Evolutionary conservation across 163 green algal genomes (phyloP).

Genomic region (Prototheca wickerhamii): DNA sequence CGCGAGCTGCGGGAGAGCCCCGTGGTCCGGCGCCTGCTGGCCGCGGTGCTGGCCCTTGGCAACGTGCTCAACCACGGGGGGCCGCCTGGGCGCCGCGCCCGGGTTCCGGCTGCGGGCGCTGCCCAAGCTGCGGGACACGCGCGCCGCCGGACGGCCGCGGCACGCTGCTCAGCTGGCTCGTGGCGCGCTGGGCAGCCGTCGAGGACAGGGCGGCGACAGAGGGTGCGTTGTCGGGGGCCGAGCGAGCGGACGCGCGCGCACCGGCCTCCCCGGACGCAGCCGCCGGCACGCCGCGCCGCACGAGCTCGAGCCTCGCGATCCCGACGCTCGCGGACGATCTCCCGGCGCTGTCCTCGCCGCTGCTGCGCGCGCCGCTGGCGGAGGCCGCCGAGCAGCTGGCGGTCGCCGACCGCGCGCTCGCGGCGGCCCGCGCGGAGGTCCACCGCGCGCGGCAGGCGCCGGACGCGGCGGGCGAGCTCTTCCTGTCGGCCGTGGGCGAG

Average conservation of each 20-base stretch:
- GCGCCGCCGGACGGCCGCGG: constrained; percentile 29
- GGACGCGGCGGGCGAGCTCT: constrained; percentile 8
- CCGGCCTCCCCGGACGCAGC: too few relatives aligned
- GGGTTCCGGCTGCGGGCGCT: constrained; percentile 7
- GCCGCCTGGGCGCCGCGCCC: not conserved
- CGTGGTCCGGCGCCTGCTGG: not conserved
- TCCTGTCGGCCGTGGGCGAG: not conserved
- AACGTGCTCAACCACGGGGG: constrained; percentile 1
- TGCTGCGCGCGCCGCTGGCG: constrained; percentile 5
- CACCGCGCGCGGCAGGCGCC: not conserved
- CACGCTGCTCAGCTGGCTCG: constrained; percentile 34
- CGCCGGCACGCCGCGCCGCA: too few relatives aligned
- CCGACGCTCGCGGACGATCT: constrained; percentile 18
- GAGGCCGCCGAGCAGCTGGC: constrained; percentile 7
- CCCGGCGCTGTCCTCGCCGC: constrained; percentile 16
- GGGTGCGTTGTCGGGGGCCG: not conserved
- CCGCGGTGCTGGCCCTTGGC: not conserved
- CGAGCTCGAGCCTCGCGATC: too few relatives aligned
- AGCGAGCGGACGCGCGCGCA: too few relatives aligned
- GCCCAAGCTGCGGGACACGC: constrained; percentile 36
- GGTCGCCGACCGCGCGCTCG: not conserved
- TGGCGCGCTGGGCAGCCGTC: constrained; percentile 3
- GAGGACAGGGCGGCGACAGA: not conserved
- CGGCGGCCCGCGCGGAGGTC: not conserved
- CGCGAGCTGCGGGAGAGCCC: not conserved